Base-by-base conservation (phyloP, 2,329 filamentous ascomycete species). In the Sarocladium strictum region DNA sequence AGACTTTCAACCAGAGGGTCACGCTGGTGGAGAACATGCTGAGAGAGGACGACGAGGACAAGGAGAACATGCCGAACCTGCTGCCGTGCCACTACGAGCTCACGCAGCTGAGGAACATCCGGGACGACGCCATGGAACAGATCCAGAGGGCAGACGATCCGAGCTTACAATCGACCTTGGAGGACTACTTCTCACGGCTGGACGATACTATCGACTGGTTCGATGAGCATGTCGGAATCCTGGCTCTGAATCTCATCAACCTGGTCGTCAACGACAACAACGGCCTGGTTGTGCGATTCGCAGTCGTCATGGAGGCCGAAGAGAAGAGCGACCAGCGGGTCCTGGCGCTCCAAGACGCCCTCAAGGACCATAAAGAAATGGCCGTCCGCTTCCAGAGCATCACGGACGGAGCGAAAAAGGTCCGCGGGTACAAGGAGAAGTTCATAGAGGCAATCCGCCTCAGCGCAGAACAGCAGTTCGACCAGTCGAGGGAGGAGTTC, bases 61-160 rank as follows among this genome's bases (percentile, higher is more conserved):
- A 84, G 58, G 89, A 95, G 72, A 89, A 88, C 65, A 96, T 97
- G 84, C 89, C 90, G 7, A 97, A 97, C 69, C 73, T 99, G 53
- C 77, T 99, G 40, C 83, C 86, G 37, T 85, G 93, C 53, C 94
- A 99, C 73, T 96, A 93, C 77, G 90, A 93, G 67, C 81, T 99
- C 63, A 97, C 90, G 3, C 85, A 90, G 70, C 76, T 99, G 69
- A 81, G 94, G 58, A 96, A 99, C 69, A 96, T 99, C 60, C 84
- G 92, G 56, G 94, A 97, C 73, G 89, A 96, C 70, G 93, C 94
- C 29, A 92, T 97, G 82, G 91, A 96, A 65, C 94, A 99, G 78
- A 96, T 97, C 66, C 85, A 87, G 66, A 80, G 86, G 60, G 84
- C 87, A 12, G 80, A 86, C 58, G 89, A 94, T 64, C 69, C 76